phyloP scores from a whole-genome alignment of 2,329 filamentous ascomycete genomes.

The Xylaria sp. region DNA sequence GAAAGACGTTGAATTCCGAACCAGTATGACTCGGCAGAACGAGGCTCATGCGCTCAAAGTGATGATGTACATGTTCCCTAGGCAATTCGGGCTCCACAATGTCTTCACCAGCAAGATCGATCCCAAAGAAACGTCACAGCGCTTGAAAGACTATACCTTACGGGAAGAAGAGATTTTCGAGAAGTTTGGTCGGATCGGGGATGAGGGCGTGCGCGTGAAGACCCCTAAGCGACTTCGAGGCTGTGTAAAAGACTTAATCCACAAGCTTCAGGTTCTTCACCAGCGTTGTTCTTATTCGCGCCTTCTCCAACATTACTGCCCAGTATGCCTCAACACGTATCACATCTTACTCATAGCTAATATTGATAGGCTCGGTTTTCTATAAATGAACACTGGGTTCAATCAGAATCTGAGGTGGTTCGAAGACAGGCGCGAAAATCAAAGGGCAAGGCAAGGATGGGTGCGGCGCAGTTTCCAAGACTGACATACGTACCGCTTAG shows the following conservation, averaged over 20 bases:
- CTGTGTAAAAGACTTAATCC: slow-evolving; percentile 61
- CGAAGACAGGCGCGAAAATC: slow-evolving; percentile 24
- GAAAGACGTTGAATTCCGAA: slow-evolving; percentile 4
- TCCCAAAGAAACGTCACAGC: slow-evolving; percentile 68
- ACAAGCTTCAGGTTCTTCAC: slow-evolving; percentile 73
- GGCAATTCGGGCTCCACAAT: slow-evolving; percentile 89
- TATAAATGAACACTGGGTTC: slow-evolving; percentile 15
- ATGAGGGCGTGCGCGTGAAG: slow-evolving; percentile 38
- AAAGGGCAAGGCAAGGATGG: slow-evolving; percentile 17
- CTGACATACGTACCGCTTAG: slow-evolving; percentile 23
- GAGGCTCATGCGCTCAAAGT: slow-evolving; percentile 67
- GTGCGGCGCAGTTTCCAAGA: slow-evolving; percentile 30
- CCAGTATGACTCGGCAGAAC: slow-evolving; percentile 41
- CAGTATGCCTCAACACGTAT: slow-evolving; percentile 44
- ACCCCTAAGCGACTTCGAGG: slow-evolving; percentile 74
- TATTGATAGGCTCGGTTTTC: slow-evolving; percentile 26
- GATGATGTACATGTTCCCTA: slow-evolving; percentile 92
- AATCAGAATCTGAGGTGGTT: slow-evolving; percentile 11
- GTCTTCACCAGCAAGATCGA: slow-evolving; percentile 80
- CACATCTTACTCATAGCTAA: slow-evolving; percentile 23
- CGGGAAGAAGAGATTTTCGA: slow-evolving; percentile 79
- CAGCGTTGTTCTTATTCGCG: slow-evolving; percentile 78
- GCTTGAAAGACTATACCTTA: slow-evolving; percentile 82
- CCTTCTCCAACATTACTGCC: slow-evolving; percentile 82
- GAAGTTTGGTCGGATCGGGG: slow-evolving; percentile 43